Conservation (phyloP, 495 filamentous ascomycete species). For the Hyaloscypha finlandica region DNA sequence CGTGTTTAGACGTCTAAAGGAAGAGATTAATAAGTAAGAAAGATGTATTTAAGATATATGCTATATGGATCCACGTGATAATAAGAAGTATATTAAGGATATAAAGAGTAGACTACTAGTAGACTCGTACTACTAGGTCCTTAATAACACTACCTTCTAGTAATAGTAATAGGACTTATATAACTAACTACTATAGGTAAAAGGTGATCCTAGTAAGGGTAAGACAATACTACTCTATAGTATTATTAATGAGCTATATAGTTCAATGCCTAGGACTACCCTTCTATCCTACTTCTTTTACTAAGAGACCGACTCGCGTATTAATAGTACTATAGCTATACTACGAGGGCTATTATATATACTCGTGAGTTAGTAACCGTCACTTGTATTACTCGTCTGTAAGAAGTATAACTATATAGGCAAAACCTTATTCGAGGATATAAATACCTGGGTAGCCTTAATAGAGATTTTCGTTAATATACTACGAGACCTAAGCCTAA, state of each 20-base stretch:
- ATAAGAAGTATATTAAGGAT: no score
- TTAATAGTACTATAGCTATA: conserved; percentile 39
- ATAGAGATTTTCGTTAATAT: conserved; percentile 37
- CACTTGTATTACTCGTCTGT: conserved; percentile 37
- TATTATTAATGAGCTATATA: conserved; percentile 37
- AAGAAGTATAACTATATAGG: conserved; percentile 35
- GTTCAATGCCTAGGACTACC: conserved; percentile 6
- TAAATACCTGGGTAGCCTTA: conserved; percentile 36
- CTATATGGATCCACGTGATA: no score
- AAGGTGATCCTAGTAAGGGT: no score
- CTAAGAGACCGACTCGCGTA: conserved; percentile 37
- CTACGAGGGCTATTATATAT: conserved; percentile 38
- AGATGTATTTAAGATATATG: no score
- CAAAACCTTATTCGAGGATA: conserved; percentile 36
- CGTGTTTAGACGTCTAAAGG: no score
- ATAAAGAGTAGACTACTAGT: no score
- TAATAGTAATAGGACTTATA: no score
- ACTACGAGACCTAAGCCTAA: conserved; percentile 34
- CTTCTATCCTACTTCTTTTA: conserved; percentile 52
- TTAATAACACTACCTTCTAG: no score
- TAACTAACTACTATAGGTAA: no score
- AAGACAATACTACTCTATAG: conserved; percentile 47
- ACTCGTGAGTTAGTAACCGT: conserved; percentile 38
- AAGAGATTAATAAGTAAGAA: no score
- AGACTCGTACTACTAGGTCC: no score